Evolutionary conservation across 2,329 filamentous ascomycete genomes (phyloP).

Genomic region (Aspergillus terreus): DNA sequence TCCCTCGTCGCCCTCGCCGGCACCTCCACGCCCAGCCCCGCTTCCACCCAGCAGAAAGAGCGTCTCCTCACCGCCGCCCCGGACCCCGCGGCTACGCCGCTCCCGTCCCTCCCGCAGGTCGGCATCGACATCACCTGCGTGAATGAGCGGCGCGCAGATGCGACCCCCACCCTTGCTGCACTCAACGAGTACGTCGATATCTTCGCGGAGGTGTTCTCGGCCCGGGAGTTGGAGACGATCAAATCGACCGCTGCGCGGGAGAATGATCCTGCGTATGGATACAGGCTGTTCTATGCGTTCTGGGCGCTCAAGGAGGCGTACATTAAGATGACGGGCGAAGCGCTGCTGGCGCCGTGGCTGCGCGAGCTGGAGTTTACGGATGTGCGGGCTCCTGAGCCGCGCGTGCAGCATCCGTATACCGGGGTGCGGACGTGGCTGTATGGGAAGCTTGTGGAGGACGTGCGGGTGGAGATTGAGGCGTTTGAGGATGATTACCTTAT

Average conservation of each 20-base stretch:
- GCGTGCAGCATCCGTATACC: slow-evolving; percentile 25
- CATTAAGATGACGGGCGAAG: slow-evolving; percentile 64
- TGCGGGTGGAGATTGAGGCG: slow-evolving; percentile 55
- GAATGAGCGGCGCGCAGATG: slow-evolving; percentile 50
- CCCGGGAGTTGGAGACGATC: slow-evolving; percentile 54
- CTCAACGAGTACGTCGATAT: slow-evolving; percentile 58
- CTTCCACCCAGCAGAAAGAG: background rate
- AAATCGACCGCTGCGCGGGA: slow-evolving; percentile 31
- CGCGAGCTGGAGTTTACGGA: slow-evolving; percentile 58
- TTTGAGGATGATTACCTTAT: slow-evolving; percentile 59
- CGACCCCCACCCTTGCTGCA: slow-evolving; percentile 45
- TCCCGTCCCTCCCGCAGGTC: slow-evolving; percentile 36
- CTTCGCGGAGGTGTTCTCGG: slow-evolving; percentile 58
- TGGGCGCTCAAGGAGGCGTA: slow-evolving; percentile 66
- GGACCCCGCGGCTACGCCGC: background rate
- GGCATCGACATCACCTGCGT: slow-evolving; percentile 63
- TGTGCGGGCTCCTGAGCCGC: slow-evolving; percentile 47
- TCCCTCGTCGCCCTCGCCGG: slow-evolving; percentile 59
- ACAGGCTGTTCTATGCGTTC: slow-evolving; percentile 61
- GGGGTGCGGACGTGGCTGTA: slow-evolving; percentile 50
- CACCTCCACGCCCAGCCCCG: slow-evolving; percentile 25
- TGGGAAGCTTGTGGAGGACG: slow-evolving; percentile 46
- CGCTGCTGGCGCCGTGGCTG: slow-evolving; percentile 59
- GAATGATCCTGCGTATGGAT: slow-evolving; percentile 50
- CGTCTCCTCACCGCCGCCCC: background rate